phyloP scores from a whole-genome alignment of 768 basidiomycete genomes.

The Exsudoporus frostii region DNA sequence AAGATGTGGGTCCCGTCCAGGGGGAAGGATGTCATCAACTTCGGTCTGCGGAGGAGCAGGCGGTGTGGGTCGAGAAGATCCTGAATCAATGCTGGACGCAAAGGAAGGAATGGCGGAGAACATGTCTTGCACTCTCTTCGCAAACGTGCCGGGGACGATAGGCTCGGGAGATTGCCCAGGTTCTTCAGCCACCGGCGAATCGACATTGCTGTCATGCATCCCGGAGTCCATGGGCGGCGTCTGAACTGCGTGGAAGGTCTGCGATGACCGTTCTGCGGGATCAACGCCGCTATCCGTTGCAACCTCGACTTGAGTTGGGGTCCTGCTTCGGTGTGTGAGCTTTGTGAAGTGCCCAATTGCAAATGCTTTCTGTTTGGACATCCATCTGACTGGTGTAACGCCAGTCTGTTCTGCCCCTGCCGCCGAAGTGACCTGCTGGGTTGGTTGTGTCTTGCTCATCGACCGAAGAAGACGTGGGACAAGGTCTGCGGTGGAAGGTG shows the following conservation, averaged over 20 bases:
- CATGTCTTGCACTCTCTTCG: slow-evolving; percentile 51
- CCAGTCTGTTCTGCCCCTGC: slow-evolving; percentile 4
- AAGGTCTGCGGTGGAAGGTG: neutral
- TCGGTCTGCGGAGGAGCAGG: slow-evolving; percentile 9
- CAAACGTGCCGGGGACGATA: slow-evolving; percentile 34
- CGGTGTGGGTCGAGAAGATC: slow-evolving; percentile 16
- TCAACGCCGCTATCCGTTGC: slow-evolving; percentile 2
- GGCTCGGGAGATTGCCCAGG: slow-evolving; percentile 35
- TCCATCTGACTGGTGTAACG: slow-evolving; percentile 3
- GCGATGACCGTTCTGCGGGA: slow-evolving; percentile 6
- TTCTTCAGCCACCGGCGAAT: slow-evolving; percentile 7
- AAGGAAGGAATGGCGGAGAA: slow-evolving; percentile 41
- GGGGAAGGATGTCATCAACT: slow-evolving; percentile 6
- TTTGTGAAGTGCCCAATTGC: slow-evolving; percentile 15
- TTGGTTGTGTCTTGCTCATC: slow-evolving; percentile 19
- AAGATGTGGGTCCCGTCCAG: slow-evolving; percentile 43
- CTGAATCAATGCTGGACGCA: slow-evolving; percentile 17
- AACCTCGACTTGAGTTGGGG: neutral
- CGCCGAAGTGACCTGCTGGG: slow-evolving; percentile 8
- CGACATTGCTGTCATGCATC: slow-evolving; percentile 1
- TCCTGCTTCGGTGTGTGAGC: slow-evolving; percentile 13
- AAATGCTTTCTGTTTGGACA: slow-evolving; percentile 17
- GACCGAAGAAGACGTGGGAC: slow-evolving; percentile 18
- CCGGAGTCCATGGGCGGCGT: slow-evolving; percentile 6
- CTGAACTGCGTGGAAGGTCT: neutral